phyloP scores from a whole-genome alignment of 305 asterid species.

The Coffea humblotiana region DNA sequence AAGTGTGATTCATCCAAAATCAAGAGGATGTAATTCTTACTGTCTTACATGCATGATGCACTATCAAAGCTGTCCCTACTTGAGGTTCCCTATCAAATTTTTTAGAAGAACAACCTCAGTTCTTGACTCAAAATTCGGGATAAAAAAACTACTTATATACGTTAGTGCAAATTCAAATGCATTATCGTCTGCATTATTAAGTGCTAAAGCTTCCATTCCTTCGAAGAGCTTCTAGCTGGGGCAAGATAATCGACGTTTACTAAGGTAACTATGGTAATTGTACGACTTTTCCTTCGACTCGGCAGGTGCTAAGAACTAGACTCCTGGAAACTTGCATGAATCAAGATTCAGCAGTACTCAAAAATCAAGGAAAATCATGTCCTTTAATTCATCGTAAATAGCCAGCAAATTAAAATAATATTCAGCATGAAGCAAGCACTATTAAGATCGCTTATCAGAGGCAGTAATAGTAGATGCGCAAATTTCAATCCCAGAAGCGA shows the following conservation, averaged over 20 bases:
- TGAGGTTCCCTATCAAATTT: neutral
- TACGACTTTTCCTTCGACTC: neutral
- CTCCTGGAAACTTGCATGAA: too few species aligned
- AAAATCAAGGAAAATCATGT: neutral
- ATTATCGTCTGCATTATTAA: too few species aligned
- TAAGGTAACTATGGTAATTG: neutral
- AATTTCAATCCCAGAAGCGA: neutral
- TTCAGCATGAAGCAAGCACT: neutral
- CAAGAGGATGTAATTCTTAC: neutral
- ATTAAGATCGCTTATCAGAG: neutral
- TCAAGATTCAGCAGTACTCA: neutral
- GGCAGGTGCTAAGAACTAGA: too few species aligned
- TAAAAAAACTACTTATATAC: too few species aligned
- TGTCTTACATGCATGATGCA: too few species aligned
- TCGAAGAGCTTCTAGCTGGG: too few species aligned
- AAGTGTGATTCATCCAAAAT: neutral
- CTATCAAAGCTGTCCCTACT: too few species aligned
- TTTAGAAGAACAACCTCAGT: neutral
- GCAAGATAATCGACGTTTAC: too few species aligned
- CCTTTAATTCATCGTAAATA: too few species aligned
- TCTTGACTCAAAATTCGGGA: neutral
- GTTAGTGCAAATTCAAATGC: neutral
- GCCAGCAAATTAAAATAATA: neutral
- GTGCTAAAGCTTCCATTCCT: too few species aligned
- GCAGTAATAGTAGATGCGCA: neutral